phyloP scores from a whole-genome alignment of 768 basidiomycete genomes.

The Botryobasidium botryosum region DNA sequence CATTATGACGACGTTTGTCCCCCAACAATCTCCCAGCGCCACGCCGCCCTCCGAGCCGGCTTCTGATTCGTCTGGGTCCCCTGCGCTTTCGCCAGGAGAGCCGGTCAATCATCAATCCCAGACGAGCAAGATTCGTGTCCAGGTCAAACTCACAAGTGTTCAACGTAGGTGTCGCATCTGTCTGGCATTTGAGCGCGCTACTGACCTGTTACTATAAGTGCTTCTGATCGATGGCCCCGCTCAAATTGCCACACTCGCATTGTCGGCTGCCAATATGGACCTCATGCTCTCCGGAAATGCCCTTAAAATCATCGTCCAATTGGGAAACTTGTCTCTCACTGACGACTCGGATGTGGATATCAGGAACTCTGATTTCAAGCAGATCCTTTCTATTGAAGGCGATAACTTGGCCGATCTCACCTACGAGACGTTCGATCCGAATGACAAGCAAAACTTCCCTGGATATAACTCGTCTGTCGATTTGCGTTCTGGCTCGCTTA shows the following conservation, averaged over 20 bases:
- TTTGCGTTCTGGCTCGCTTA: constrained; percentile 77
- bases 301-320: constrained; percentile 58
- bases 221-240: constrained; percentile 52
- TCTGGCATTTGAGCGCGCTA: neutral
- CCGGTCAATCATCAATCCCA: constrained; percentile 11
- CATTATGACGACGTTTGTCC: constrained; percentile 91
- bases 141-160: constrained; percentile 70
- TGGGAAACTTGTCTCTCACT: constrained; percentile 68
- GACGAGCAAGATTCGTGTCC: constrained; percentile 66
- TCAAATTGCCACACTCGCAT: constrained; percentile 68
- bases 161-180: constrained; percentile 35
- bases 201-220: constrained; percentile 29
- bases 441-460: constrained; percentile 41
- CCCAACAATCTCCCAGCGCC: constrained; percentile 19
- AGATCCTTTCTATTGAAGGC: constrained; percentile 85
- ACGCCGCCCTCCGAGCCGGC: constrained; percentile 7
- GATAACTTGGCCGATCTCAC: constrained; percentile 85
- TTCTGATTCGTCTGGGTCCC: neutral
- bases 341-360: constrained; percentile 45
- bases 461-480: constrained; percentile 73
- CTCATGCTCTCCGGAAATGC: constrained; percentile 55
- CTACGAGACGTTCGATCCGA: constrained; percentile 80
- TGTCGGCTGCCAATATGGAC: constrained; percentile 79
- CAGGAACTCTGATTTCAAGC: constrained; percentile 52
- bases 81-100: constrained; percentile 1